Percentiles rank a stretch among this genome's conserved stretches.
Conservation (phyloP, 2,329 filamentous ascomycete genomes). For the Aureobasidium sp. region DNA sequence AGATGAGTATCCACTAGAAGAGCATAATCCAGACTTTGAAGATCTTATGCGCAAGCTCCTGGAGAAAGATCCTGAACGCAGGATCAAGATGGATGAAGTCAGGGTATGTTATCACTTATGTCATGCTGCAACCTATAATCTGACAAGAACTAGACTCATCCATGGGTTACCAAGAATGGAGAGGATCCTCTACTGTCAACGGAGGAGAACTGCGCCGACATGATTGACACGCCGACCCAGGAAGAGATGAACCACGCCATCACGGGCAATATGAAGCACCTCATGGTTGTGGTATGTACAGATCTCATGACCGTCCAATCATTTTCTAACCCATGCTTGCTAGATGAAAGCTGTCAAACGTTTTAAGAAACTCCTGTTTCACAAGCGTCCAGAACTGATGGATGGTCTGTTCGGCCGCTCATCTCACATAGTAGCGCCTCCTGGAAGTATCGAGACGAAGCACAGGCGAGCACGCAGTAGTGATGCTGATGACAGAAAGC, state of each 20-base stretch:
- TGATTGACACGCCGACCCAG: conserved; percentile 78
- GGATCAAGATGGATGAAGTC: conserved; percentile 76
- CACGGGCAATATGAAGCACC: conserved; percentile 78
- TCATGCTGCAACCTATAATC: background rate
- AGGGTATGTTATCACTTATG: conserved; percentile 54
- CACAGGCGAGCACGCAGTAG: conserved; percentile 42
- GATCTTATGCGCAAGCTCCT: conserved; percentile 69
- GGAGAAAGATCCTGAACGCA: conserved; percentile 75
- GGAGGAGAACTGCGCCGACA: conserved; percentile 77
- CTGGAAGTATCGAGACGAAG: conserved; percentile 27
- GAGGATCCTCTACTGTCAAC: conserved; percentile 69
- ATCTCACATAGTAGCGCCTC: conserved; percentile 52
- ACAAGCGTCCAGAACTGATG: conserved; percentile 48
- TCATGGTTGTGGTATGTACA: conserved; percentile 66
- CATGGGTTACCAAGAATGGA: conserved; percentile 83
- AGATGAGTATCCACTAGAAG: conserved; percentile 56
- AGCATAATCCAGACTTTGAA: conserved; percentile 60
- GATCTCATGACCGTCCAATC: background rate
- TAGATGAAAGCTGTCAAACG: conserved; percentile 85
- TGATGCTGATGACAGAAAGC: conserved; percentile 45
- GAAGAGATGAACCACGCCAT: conserved; percentile 87
- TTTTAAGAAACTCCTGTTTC: conserved; percentile 69
- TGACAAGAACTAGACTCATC: conserved; percentile 59
- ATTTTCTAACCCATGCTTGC: background rate
- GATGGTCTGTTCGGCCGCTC: conserved; percentile 55